phyloP scores from a whole-genome alignment of 2,329 filamentous ascomycete genomes.

The Scolecobasidium constrictum region DNA sequence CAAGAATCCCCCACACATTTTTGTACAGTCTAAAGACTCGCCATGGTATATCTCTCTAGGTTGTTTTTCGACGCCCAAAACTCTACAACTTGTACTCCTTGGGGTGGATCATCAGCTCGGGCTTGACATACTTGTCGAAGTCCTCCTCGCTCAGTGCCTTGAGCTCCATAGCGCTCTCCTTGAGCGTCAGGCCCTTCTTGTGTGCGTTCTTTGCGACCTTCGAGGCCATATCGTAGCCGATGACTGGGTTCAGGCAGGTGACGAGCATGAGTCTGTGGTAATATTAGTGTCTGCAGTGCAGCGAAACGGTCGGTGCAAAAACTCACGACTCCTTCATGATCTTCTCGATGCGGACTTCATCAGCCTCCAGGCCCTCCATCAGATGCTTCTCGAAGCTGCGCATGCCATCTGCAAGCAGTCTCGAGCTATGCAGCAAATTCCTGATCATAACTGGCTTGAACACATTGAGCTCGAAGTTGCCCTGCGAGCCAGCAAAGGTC shows the following conservation, averaged over 20 bases:
- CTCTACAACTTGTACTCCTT: slow-evolving; percentile 45
- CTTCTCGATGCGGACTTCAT: slow-evolving; percentile 81
- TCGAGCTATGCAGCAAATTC: slow-evolving; percentile 85
- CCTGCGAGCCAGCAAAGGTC: slow-evolving; percentile 91
- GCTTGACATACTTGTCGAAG: slow-evolving; percentile 80
- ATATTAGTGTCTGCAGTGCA: not conserved
- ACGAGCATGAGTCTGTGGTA: slow-evolving; percentile 79
- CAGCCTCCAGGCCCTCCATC: slow-evolving; percentile 76
- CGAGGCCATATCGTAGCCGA: slow-evolving; percentile 93
- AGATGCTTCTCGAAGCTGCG: slow-evolving; percentile 90
- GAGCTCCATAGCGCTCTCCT: slow-evolving; percentile 88
- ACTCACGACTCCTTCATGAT: slow-evolving; percentile 90
- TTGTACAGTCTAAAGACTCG: too few relatives aligned
- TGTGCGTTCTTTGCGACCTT: slow-evolving; percentile 98
- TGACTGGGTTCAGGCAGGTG: slow-evolving; percentile 93
- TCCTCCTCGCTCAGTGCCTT: slow-evolving; percentile 79
- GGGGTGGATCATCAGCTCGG: slow-evolving; percentile 90
- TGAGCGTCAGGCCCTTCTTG: slow-evolving; percentile 92
- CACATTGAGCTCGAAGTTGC: slow-evolving; percentile 97
- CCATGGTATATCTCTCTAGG: too few relatives aligned
- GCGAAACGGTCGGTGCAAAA: not conserved
- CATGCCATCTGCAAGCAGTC: slow-evolving; percentile 87
- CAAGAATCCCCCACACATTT: too few relatives aligned
- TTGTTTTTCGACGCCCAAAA: not conserved
- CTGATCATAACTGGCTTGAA: slow-evolving; percentile 96